Percentiles rank a stretch among this genome's conserved stretches.
Conservation (phyloP, 345 rosid species). For the Hirschfeldia incana region DNA sequence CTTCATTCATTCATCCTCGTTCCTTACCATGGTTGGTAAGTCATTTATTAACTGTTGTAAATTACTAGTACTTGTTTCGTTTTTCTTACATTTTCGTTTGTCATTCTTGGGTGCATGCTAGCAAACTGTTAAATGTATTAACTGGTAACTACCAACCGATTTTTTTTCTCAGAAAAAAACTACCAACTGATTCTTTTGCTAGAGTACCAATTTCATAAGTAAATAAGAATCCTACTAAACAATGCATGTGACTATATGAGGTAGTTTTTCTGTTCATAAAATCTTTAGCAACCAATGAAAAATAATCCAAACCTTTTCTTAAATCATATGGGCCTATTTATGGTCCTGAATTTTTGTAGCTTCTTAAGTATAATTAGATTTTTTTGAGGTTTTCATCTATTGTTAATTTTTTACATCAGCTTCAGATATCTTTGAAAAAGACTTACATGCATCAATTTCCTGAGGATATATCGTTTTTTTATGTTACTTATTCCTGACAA, state of each 20-base stretch:
- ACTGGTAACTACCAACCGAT: neutral
- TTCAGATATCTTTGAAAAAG: neutral
- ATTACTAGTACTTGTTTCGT: neutral
- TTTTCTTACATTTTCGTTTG: neutral
- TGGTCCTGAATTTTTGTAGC: conserved; percentile 8
- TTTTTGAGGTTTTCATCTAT: neutral
- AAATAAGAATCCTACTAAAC: neutral
- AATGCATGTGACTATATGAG: conserved; percentile 32
- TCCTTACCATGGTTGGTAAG: conserved; percentile 90
- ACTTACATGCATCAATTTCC: neutral
- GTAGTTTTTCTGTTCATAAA: conserved; percentile 20
- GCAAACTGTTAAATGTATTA: neutral
- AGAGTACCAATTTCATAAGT: neutral
- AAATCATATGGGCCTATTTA: conserved; percentile 25
- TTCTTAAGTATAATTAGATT: neutral
- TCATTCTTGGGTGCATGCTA: conserved; percentile 13
- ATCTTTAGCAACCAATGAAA: conserved; percentile 16
- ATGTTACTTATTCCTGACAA: neutral
- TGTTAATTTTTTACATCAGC: neutral
- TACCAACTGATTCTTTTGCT: neutral
- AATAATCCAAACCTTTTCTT: neutral
- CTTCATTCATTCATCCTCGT: conserved; percentile 79
- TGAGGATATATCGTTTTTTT: neutral
- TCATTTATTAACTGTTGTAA: neutral
- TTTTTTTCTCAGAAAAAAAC: no score